phyloP scores from a whole-genome alignment of 306 rosid genomes.

The Vigna nakashimae region DNA sequence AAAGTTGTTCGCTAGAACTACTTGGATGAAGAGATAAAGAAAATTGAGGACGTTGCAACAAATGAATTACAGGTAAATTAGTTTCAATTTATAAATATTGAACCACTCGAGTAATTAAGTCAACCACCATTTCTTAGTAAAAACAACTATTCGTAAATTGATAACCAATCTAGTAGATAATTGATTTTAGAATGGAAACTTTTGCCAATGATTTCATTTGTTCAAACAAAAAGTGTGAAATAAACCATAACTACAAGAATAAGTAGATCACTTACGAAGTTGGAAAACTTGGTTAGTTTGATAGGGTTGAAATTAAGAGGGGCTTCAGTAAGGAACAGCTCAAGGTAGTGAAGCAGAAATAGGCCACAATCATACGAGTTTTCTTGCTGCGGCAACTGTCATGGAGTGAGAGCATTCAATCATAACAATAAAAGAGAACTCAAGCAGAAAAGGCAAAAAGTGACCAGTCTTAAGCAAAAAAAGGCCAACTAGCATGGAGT shows the following conservation, averaged over 20 bases:
- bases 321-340: slow-evolving; percentile 82
- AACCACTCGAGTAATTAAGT: slow-evolving; percentile 25
- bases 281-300: slow-evolving; percentile 70
- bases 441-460: background rate
- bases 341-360: slow-evolving; percentile 93
- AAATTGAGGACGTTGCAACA: slow-evolving; percentile 13
- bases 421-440: slow-evolving; percentile 13
- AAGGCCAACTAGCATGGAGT: slow-evolving; percentile 69
- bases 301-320: slow-evolving; percentile 85
- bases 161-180: slow-evolving; percentile 14
- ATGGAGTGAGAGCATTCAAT: slow-evolving; percentile 39
- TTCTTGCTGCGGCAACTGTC: slow-evolving; percentile 95
- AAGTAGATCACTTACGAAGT: slow-evolving; percentile 72
- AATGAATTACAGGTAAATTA: background rate
- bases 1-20: background rate
- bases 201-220: slow-evolving; percentile 20
- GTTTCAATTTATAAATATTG: slow-evolving; percentile 26
- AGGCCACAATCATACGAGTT: slow-evolving; percentile 93
- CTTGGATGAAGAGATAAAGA: background rate
- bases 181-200: slow-evolving; percentile 4
- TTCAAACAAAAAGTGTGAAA: background rate
- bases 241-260: slow-evolving; percentile 28
- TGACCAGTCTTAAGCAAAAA: slow-evolving; percentile 56
- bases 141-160: background rate
- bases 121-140: slow-evolving; percentile 5